Percentiles rank a stretch among this genome's conserved stretches.
Conservation (phyloP, 2,329 filamentous ascomycete species). For the Leptographium wingfieldii region DNA sequence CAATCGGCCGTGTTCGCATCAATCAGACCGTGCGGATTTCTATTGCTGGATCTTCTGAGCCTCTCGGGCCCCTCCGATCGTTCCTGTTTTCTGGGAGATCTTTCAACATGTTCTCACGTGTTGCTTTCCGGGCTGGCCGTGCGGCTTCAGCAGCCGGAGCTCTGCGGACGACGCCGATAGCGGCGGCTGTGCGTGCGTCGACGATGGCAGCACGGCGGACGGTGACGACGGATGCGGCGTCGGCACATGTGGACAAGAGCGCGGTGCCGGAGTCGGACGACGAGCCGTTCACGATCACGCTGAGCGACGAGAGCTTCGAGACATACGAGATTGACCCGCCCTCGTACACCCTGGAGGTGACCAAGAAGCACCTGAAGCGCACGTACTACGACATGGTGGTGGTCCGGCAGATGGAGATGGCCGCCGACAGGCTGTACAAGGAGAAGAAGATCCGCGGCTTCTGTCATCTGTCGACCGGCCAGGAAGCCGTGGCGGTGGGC, state of each 20-base stretch:
- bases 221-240: conserved; percentile 93
- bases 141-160: conserved; percentile 22
- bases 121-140: conserved; percentile 50
- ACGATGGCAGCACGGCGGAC: conserved; percentile 44
- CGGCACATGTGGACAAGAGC: conserved; percentile 72
- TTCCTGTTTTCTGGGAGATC: not conserved
- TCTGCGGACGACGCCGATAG: conserved; percentile 1
- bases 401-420: conserved; percentile 98
- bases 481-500: conserved; percentile 93
- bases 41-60: no score
- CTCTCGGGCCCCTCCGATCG: not conserved
- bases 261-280: conserved; percentile 72
- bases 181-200: conserved; percentile 2
- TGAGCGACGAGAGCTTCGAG: conserved; percentile 98
- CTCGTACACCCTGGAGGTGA: conserved; percentile 80
- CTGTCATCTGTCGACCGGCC: conserved; percentile 95
- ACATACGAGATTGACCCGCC: conserved; percentile 98
- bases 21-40: no score
- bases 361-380: conserved; percentile 96
- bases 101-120: conserved; percentile 55
- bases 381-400: conserved; percentile 99
- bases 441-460: conserved; percentile 99
- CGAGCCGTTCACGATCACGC: conserved; percentile 78
- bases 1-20: not conserved
- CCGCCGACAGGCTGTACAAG: conserved; percentile 97